phyloP scores from a whole-genome alignment of 345 rosid genomes.

The Toxicodendron radicans region DNA sequence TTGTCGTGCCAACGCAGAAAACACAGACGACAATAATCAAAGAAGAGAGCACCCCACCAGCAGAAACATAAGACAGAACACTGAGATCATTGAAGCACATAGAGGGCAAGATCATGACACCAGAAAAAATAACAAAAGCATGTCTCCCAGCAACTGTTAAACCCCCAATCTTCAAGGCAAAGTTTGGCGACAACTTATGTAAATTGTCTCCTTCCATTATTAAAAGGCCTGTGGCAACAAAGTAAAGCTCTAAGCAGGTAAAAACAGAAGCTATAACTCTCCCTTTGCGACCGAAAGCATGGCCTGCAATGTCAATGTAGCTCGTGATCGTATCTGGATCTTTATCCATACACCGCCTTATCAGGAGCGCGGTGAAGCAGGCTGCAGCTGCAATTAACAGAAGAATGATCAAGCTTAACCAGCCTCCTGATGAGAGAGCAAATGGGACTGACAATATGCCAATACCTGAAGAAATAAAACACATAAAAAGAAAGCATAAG shows the following conservation, averaged over 20 bases:
- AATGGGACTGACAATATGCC: constrained; percentile 50
- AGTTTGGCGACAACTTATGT: constrained; percentile 37
- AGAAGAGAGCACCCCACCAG: constrained; percentile 46
- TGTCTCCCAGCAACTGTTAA: constrained; percentile 31
- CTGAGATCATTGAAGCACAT: constrained; percentile 39
- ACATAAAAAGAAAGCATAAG: too few species aligned
- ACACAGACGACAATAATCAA: constrained; percentile 37
- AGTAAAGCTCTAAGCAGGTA: constrained; percentile 41
- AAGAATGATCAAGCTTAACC: constrained; percentile 43
- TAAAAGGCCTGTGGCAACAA: constrained; percentile 47
- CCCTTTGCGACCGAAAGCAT: constrained; percentile 44
- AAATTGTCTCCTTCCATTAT: constrained; percentile 53
- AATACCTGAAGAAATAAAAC: constrained; percentile 20
- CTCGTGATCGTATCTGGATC: constrained; percentile 28
- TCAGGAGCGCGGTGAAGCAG: constrained; percentile 40
- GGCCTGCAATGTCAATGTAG: constrained; percentile 39
- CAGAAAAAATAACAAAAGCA: constrained; percentile 33
- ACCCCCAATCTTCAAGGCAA: constrained; percentile 30
- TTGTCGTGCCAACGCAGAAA: constrained; percentile 32
- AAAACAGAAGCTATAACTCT: constrained; percentile 38
- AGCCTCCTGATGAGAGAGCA: constrained; percentile 50
- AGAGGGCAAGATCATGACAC: constrained; percentile 39
- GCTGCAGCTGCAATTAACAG: constrained; percentile 38
- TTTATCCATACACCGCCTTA: constrained; percentile 39
- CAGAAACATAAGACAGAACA: constrained; percentile 45